Conservation (phyloP, 768 basidiomycete genomes). For the Rhodotorula graminis region DNA sequence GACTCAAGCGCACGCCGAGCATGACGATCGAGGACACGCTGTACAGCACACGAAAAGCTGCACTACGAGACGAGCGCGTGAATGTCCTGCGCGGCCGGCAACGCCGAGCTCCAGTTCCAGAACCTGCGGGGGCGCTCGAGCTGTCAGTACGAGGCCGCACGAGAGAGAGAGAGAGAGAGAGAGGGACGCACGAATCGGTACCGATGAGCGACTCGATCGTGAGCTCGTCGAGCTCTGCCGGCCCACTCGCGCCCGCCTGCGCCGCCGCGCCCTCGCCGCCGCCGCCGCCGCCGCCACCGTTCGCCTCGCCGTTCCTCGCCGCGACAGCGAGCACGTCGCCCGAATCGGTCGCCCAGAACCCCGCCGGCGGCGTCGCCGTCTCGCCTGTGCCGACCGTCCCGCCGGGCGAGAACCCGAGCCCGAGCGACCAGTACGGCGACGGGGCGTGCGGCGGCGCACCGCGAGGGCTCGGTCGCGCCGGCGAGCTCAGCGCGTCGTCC, state of each 20-base stretch:
- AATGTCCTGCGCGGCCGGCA: conserved; percentile 16
- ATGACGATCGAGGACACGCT: too few species aligned
- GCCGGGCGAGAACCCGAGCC: neutral
- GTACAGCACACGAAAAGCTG: too few species aligned
- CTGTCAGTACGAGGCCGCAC: neutral
- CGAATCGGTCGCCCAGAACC: neutral
- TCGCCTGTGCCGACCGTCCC: neutral
- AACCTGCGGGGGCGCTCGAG: neutral
- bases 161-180: too few species aligned
- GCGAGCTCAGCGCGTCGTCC: neutral
- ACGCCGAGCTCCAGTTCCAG: conserved; percentile 15
- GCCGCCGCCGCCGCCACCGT: neutral
- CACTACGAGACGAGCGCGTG: neutral
- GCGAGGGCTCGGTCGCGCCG: too few species aligned
- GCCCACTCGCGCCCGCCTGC: neutral
- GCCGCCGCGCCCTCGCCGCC: neutral
- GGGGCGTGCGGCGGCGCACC: too few species aligned
- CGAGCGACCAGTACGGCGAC: neutral
- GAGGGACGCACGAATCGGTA: conserved; percentile 1
- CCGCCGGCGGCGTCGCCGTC: neutral
- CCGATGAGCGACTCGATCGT: conserved; percentile 20
- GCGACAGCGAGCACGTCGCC: neutral
- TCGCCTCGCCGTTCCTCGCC: neutral
- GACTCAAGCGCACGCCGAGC: too few species aligned
- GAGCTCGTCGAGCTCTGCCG: conserved; percentile 4